Conservation (phyloP, 2,329 filamentous ascomycete genomes). For the Venturia oleaginea region DNA sequence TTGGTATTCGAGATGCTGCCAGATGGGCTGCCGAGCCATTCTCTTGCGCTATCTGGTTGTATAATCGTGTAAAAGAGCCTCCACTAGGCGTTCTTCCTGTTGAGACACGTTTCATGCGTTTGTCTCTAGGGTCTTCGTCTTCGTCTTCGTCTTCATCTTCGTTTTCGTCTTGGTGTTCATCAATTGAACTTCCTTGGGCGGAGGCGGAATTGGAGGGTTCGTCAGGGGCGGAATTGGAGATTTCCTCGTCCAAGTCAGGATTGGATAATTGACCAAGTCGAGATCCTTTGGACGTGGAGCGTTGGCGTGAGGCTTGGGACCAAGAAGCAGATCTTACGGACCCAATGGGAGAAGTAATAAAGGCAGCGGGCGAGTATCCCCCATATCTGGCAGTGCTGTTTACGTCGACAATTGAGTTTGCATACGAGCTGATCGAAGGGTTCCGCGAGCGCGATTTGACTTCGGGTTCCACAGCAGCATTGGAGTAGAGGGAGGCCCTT, state of each 20-base stretch:
- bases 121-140: neutral
- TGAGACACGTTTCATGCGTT: slow-evolving; percentile 10
- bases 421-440: slow-evolving; percentile 33
- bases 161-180: too few species aligned
- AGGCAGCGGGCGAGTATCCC: slow-evolving; percentile 57
- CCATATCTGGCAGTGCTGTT: slow-evolving; percentile 59
- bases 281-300: slow-evolving; percentile 16
- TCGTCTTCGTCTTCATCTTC: neutral
- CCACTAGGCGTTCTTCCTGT: slow-evolving; percentile 12
- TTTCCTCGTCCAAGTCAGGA: slow-evolving; percentile 5
- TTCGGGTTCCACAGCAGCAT: slow-evolving; percentile 22
- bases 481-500: slow-evolving; percentile 27
- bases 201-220: neutral
- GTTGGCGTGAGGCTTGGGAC: slow-evolving; percentile 25
- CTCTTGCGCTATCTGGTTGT: slow-evolving; percentile 24
- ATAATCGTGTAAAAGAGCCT: slow-evolving; percentile 15
- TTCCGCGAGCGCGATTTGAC: slow-evolving; percentile 29
- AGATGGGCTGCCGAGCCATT: slow-evolving; percentile 7
- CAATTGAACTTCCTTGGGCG: neutral
- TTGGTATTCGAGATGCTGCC: slow-evolving; percentile 6
- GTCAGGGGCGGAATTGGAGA: neutral
- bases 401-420: slow-evolving; percentile 58
- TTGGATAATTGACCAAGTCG: slow-evolving; percentile 10
- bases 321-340: slow-evolving; percentile 47
- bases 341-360: slow-evolving; percentile 53